phyloP scores from a whole-genome alignment of 2,329 filamentous ascomycete genomes.

The Alternaria sp. region DNA sequence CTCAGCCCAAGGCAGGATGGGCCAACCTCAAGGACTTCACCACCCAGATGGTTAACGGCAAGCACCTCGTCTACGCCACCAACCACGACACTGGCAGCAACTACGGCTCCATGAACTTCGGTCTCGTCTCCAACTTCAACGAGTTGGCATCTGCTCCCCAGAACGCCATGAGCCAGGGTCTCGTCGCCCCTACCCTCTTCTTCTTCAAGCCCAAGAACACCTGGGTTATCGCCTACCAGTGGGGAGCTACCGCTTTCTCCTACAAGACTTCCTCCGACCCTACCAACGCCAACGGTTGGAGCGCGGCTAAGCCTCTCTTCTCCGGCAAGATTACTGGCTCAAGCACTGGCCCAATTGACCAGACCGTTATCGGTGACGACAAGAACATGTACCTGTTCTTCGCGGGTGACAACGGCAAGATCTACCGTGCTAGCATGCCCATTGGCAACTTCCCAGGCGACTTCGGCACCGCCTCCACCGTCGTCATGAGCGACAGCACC shows the following conservation, averaged over 20 bases:
- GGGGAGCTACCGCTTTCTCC: conserved; percentile 67
- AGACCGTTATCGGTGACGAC: conserved; percentile 69
- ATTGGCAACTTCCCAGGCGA: conserved; percentile 68
- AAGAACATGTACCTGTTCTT: conserved; percentile 74
- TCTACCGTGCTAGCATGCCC: conserved; percentile 71
- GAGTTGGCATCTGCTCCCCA: conserved; percentile 63
- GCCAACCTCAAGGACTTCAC: conserved; percentile 71
- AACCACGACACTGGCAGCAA: conserved; percentile 54
- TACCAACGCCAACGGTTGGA: conserved; percentile 67
- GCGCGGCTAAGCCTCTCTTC: conserved; percentile 63
- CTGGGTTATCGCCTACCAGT: conserved; percentile 74
- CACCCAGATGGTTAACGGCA: conserved; percentile 62
- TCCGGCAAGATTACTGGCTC: conserved; percentile 62
- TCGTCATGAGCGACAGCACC: conserved; percentile 62
- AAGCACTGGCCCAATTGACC: conserved; percentile 67
- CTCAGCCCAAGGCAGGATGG: conserved; percentile 64
- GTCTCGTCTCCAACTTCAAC: conserved; percentile 62
- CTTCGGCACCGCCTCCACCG: conserved; percentile 63
- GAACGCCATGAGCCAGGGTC: conserved; percentile 56
- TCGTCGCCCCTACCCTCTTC: conserved; percentile 71
- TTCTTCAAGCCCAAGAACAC: conserved; percentile 68
- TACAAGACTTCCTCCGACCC: conserved; percentile 69
- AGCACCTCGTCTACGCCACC: conserved; percentile 70
- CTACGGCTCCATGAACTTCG: conserved; percentile 69
- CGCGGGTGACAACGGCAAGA: conserved; percentile 71